Conservation (phyloP, 2,329 filamentous ascomycete species). For the Aspergillus floridensis region DNA sequence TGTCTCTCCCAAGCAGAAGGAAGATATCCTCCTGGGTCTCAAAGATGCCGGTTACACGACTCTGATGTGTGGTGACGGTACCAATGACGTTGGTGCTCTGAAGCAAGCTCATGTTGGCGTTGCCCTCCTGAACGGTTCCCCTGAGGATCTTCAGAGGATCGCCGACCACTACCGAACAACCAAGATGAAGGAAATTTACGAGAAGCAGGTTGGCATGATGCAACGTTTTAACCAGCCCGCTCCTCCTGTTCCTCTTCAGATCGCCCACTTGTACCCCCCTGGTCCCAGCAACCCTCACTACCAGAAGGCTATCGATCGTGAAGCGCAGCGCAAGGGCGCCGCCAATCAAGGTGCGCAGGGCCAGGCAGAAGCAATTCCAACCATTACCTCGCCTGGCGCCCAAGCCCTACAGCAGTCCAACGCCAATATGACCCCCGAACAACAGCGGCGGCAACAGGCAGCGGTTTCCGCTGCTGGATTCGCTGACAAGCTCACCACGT, state of each 20-base stretch:
- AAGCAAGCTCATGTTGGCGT: slow-evolving; percentile 98
- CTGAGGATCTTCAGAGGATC: slow-evolving; percentile 86
- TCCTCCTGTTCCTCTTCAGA: slow-evolving; percentile 87
- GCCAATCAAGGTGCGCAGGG: slow-evolving; percentile 52
- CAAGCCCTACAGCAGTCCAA: slow-evolving; percentile 55
- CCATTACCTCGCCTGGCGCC: slow-evolving; percentile 65
- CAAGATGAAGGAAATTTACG: slow-evolving; percentile 98
- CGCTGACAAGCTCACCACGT: slow-evolving; percentile 79
- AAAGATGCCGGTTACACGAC: slow-evolving; percentile 98
- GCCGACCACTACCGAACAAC: slow-evolving; percentile 90
- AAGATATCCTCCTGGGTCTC: slow-evolving; percentile 93
- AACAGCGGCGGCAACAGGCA: slow-evolving; percentile 56
- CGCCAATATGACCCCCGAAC: slow-evolving; percentile 50
- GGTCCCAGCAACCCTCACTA: slow-evolving; percentile 92
- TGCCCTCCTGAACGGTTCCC: slow-evolving; percentile 89
- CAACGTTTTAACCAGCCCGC: slow-evolving; percentile 88
- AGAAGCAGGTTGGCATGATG: slow-evolving; percentile 93
- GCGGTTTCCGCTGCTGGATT: slow-evolving; percentile 71
- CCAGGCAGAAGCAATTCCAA: slow-evolving; percentile 58
- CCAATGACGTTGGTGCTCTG: slow-evolving; percentile 94
- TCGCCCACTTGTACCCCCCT: slow-evolving; percentile 91
- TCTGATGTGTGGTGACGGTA: slow-evolving; percentile 97
- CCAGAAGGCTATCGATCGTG: slow-evolving; percentile 82
- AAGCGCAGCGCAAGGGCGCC: slow-evolving; percentile 75
- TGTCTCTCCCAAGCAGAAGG: slow-evolving; percentile 97